Evolutionary conservation across 2,329 filamentous ascomycete species (phyloP).

Genomic region (Simplicillium sp.): DNA sequence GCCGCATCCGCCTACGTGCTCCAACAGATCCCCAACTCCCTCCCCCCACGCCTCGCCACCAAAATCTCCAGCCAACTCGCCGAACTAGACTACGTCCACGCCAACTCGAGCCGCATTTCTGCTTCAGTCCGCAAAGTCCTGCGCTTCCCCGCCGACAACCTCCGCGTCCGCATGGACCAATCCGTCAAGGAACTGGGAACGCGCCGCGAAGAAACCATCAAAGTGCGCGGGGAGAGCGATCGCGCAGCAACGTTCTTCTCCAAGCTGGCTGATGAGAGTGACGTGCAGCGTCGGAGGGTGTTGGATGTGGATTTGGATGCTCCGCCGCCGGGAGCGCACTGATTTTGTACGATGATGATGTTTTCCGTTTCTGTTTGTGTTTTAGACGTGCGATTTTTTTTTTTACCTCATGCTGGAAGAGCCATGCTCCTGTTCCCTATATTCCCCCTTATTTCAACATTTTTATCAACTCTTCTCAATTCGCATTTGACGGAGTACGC

Average conservation of each 20-base stretch:
- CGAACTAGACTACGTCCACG: slow-evolving; percentile 84
- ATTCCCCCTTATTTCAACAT: not conserved
- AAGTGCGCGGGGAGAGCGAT: slow-evolving; percentile 74
- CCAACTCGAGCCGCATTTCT: slow-evolving; percentile 77
- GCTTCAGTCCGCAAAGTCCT: slow-evolving; percentile 82
- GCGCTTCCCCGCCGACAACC: slow-evolving; percentile 75
- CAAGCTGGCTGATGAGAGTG: slow-evolving; percentile 65
- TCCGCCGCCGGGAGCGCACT: slow-evolving; percentile 28
- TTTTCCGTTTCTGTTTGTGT: no score
- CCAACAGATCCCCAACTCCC: slow-evolving; percentile 76
- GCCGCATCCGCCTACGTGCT: slow-evolving; percentile 74
- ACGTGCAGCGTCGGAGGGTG: slow-evolving; percentile 38
- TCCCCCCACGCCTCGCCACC: slow-evolving; percentile 73
- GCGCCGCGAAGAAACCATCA: slow-evolving; percentile 74
- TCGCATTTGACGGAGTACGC: no score
- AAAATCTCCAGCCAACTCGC: slow-evolving; percentile 77
- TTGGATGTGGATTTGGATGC: slow-evolving; percentile 46
- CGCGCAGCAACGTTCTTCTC: slow-evolving; percentile 84
- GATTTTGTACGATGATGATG: not conserved
- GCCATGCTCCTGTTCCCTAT: not conserved
- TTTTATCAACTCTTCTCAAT: not conserved
- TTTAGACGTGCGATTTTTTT: not conserved
- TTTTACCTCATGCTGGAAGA: not conserved
- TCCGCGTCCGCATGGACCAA: slow-evolving; percentile 73
- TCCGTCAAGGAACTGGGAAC: slow-evolving; percentile 74